phyloP scores from a whole-genome alignment of 2,329 filamentous ascomycete genomes.

The Pseudogymnoascus sp. region DNA sequence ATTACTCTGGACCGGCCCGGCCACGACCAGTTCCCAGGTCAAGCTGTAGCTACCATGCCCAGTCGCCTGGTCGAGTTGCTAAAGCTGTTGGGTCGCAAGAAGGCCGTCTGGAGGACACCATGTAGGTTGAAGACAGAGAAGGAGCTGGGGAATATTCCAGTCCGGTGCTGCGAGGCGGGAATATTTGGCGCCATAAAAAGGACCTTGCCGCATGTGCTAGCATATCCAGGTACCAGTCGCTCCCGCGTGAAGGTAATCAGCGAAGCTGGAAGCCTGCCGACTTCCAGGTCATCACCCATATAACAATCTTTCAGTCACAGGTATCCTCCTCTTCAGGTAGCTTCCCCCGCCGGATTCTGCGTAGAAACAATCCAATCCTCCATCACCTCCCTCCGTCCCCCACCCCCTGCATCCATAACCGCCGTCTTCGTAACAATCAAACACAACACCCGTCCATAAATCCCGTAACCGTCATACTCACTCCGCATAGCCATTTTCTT shows the following conservation, averaged over 20 bases:
- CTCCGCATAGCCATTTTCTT: constrained; percentile 86
- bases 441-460: constrained; percentile 88
- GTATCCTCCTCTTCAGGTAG: constrained; percentile 1
- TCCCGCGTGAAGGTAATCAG: background rate
- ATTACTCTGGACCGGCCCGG: too few relatives aligned
- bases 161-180: background rate
- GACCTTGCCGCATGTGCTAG: background rate
- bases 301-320: background rate
- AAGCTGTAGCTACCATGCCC: too few relatives aligned
- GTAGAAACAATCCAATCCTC: constrained; percentile 78
- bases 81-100: too few relatives aligned
- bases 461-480: constrained; percentile 89
- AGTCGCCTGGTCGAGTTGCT: too few relatives aligned
- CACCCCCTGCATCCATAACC: constrained; percentile 23
- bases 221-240: background rate
- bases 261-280: background rate
- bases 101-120: too few relatives aligned
- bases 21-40: too few relatives aligned
- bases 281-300: background rate
- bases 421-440: constrained; percentile 60
- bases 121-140: too few relatives aligned
- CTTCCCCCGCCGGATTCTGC: constrained; percentile 43
- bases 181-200: too few relatives aligned
- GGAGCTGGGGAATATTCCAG: background rate
- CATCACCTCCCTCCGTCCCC: constrained; percentile 61